These are phyloP conservation scores for Nothophytophthora sp. DNA, from an alignment of 352 stramenopile genomes.

Conservation along the genomic window DNA sequence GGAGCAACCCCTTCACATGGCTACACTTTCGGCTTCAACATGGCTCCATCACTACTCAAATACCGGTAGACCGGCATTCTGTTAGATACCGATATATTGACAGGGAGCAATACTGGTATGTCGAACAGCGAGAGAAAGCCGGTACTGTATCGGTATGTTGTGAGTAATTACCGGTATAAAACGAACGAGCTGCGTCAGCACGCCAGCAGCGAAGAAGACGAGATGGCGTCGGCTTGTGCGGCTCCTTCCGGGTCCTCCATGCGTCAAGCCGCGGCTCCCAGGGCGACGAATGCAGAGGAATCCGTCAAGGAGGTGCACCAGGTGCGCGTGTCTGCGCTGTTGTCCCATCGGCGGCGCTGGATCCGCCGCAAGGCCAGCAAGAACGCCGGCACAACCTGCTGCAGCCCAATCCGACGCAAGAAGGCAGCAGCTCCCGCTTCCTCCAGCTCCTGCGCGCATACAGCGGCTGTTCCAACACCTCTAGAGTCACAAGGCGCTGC, in stretches of 20 bases:
- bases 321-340: constrained; percentile 18
- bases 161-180: too few relatives aligned
- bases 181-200: too few relatives aligned
- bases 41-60: too few relatives aligned
- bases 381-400: constrained; percentile 5
- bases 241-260: background rate
- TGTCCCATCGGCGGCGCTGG: constrained; percentile 27
- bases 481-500: background rate
- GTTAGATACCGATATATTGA: background rate
- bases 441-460: background rate
- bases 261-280: background rate
- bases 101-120: background rate
- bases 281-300: background rate
- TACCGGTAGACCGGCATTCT: background rate
- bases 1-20: background rate
- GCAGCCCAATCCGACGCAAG: constrained; percentile 19
- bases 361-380: constrained; percentile 19
- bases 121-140: background rate
- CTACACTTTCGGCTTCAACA: background rate
- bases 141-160: too few relatives aligned
- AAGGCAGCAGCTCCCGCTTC: too few relatives aligned
- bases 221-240: constrained; percentile 1
- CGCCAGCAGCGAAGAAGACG: background rate
- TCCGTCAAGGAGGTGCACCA: constrained; percentile 2
- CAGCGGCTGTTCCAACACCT: too few relatives aligned